phyloP scores from a whole-genome alignment of 257 asterid genomes.

The Penstemon barbatus region DNA sequence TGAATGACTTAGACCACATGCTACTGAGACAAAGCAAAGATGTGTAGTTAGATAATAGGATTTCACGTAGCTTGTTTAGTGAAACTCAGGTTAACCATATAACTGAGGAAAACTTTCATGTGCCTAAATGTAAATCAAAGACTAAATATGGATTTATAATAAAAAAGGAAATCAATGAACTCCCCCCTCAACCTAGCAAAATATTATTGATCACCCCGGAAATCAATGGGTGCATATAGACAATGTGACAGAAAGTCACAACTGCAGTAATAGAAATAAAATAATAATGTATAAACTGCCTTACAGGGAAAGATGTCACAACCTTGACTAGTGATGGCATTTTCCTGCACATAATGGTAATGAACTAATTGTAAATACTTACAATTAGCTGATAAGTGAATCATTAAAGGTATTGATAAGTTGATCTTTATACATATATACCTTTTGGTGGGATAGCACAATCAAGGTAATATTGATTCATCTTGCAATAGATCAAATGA shows the following conservation, averaged over 20 bases:
- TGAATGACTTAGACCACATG: no score
- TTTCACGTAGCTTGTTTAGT: no score
- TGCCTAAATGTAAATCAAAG: neutral
- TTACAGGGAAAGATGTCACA: slow-evolving; percentile 1
- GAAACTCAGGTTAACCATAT: no score
- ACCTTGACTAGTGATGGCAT: neutral
- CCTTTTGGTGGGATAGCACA: neutral
- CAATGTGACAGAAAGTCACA: no score
- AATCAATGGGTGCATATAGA: no score
- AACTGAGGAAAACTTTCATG: no score
- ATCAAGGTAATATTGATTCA: neutral
- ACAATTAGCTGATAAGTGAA: neutral
- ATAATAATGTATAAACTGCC: slow-evolving; percentile 4
- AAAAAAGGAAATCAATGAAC: neutral
- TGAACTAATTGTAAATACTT: neutral
- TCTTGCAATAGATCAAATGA: neutral
- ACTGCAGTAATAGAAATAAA: slow-evolving; percentile 9
- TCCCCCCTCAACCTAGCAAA: neutral
- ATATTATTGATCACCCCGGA: neutral
- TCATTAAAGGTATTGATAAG: no score
- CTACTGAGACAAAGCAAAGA: no score
- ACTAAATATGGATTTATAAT: neutral
- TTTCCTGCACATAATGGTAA: slow-evolving; percentile 25
- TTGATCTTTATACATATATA: no score
- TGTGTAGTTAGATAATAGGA: no score